Evolutionary conservation across 2,329 filamentous ascomycete species (phyloP), one percentile per base, ranked within the genome.

Genomic region (Ceratocystis albifundus): DNA sequence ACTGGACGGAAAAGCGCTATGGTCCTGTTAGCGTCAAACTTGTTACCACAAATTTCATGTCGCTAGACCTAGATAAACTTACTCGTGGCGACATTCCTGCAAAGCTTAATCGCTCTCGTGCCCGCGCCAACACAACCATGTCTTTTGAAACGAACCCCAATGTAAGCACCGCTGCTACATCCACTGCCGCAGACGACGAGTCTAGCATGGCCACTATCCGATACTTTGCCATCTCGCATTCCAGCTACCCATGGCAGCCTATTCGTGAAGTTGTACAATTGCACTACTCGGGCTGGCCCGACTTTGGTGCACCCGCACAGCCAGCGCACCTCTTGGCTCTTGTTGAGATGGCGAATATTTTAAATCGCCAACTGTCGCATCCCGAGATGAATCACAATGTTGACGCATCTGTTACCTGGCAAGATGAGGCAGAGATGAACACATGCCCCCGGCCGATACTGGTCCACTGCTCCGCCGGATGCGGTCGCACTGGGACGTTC

Each of bases 231-330:
- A 78, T 99, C 32, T 87, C 86, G 0, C 90, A 97, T 73, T 78
- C 84, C 1, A 79, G 83, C 1, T 83, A 88, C 67, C 92, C 93
- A 0, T 96, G 96, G 72, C 84, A 85, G 22, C 89, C 90, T 0
- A 88, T 96, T 70, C 88, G 93, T 28, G 92, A 97, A 75, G 88
- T 99, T 69, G 96, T 92, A 0, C 94, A 99, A 71, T 79, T 99
- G 15, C 92, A 97, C 73, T 97, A 96, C 74, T 86, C 90, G 0
- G 87, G 88, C n/a, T 99, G 94, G 94, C 94, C 94, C 0, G 94
- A 99, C 73, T 96, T 97, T 75, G 94, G 94, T 22, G 88, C 91
- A 0, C 93, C 93, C 0, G 91, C 94, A 0, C 88, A 95, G 72
- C 91, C 94, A 0, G 84, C 85, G 4, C 91, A 97, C 72, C 81